Evolutionary conservation across 768 basidiomycete genomes (phyloP).

Genomic region (Lactarius evosmus): DNA sequence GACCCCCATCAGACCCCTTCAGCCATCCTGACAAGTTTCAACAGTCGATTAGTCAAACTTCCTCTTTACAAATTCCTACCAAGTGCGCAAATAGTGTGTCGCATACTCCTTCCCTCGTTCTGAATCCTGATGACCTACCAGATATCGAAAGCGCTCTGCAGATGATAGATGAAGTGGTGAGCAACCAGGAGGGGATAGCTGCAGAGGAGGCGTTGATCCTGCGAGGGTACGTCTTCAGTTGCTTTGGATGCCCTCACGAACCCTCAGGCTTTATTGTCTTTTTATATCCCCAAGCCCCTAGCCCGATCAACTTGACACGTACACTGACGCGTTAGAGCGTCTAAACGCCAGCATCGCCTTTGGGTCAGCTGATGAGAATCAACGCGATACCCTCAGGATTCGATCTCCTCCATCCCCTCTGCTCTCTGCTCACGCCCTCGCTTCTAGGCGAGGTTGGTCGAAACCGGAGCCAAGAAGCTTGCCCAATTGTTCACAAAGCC

Average conservation of each 20-base stretch:
- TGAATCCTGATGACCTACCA: conserved; percentile 32
- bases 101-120: background rate
- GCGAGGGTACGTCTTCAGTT: no score
- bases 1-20: no score
- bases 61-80: conserved; percentile 79
- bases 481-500: no score
- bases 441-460: conserved; percentile 56
- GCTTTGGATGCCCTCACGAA: background rate
- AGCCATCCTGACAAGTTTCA: conserved; percentile 85
- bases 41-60: conserved; percentile 71
- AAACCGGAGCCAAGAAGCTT: no score
- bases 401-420: background rate
- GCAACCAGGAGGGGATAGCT: conserved; percentile 68
- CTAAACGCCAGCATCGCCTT: no score
- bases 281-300: conserved; percentile 58
- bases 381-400: conserved; percentile 47
- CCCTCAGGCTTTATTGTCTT: conserved; percentile 1
- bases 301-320: conserved; percentile 56
- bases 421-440: background rate
- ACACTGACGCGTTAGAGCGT: no score
- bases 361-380: conserved; percentile 55
- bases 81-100: conserved; percentile 66
- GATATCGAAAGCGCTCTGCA: conserved; percentile 77
- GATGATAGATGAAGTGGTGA: conserved; percentile 77
- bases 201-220: conserved; percentile 79